These are phyloP conservation scores for Termitomyces sp. DNA, from an alignment of 768 basidiomycete species.

Conservation along the genomic window DNA sequence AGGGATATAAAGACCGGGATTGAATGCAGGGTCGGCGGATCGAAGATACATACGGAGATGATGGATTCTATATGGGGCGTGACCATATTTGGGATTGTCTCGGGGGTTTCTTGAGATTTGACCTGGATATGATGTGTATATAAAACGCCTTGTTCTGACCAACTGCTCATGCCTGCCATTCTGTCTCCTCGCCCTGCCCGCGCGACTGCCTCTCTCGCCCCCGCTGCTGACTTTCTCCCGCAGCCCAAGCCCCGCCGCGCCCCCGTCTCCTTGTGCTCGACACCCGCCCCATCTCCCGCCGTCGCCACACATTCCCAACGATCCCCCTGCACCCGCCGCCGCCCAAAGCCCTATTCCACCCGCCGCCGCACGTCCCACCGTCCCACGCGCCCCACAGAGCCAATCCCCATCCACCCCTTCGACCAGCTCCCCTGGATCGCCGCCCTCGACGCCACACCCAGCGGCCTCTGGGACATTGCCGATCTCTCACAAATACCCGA, in stretches of 20 bases:
- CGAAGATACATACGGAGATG: neutral
- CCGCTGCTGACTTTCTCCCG: slow-evolving; percentile 10
- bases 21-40: neutral
- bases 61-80: neutral
- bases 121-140: neutral
- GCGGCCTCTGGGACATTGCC: slow-evolving; percentile 51
- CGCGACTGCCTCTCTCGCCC: neutral
- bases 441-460: slow-evolving; percentile 45
- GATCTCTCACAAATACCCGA: slow-evolving; percentile 60
- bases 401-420: slow-evolving; percentile 35
- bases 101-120: neutral
- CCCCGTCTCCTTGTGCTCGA: too few relatives aligned
- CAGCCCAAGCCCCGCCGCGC: neutral
- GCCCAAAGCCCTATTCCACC: slow-evolving; percentile 19
- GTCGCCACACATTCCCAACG: too few relatives aligned
- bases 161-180: slow-evolving; percentile 13
- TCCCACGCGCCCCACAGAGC: slow-evolving; percentile 13
- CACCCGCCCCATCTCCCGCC: slow-evolving; percentile 11
- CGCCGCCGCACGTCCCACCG: neutral
- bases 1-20: neutral
- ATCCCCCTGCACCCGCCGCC: too few relatives aligned
- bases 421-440: slow-evolving; percentile 70
- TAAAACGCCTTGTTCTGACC: neutral
- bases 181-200: slow-evolving; percentile 23
- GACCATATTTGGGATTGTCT: neutral